These are phyloP conservation scores for Phellopilus nigrolimitatus DNA, from an alignment of 1,284 basidiomycete genomes.

Conservation along the genomic window DNA sequence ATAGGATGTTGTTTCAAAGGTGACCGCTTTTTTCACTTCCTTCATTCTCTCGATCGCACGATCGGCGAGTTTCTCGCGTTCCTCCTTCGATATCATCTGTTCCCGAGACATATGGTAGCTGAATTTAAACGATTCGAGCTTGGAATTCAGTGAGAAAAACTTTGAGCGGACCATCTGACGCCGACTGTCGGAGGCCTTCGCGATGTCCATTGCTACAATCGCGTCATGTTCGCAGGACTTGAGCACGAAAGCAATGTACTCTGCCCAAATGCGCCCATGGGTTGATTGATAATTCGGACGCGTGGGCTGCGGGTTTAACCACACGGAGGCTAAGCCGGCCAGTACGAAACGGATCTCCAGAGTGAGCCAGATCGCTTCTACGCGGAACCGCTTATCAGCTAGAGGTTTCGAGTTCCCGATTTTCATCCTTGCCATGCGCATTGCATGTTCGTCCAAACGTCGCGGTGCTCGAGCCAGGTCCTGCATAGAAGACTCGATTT, in stretches of 20 bases:
- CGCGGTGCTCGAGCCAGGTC: slow-evolving; percentile 35
- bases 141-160: slow-evolving; percentile 35
- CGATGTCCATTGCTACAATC: slow-evolving; percentile 34
- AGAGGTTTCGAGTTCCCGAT: slow-evolving; percentile 51
- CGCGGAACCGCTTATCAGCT: slow-evolving; percentile 48
- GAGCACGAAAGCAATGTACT: slow-evolving; percentile 38
- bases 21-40: slow-evolving; percentile 30
- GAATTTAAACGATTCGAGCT: slow-evolving; percentile 38
- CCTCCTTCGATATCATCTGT: slow-evolving; percentile 15
- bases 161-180: slow-evolving; percentile 35
- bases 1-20: slow-evolving; percentile 20
- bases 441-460: slow-evolving; percentile 40
- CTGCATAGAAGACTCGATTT: slow-evolving; percentile 35
- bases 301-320: slow-evolving; percentile 24
- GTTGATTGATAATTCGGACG: slow-evolving; percentile 13
- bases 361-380: slow-evolving; percentile 48
- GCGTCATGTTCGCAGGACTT: slow-evolving; percentile 39
- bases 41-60: slow-evolving; percentile 29
- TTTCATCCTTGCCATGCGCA: slow-evolving; percentile 41
- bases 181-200: slow-evolving; percentile 33
- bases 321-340: slow-evolving; percentile 33
- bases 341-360: slow-evolving; percentile 42
- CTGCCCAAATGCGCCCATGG: slow-evolving; percentile 32
- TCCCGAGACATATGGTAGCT: slow-evolving; percentile 29
- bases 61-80: slow-evolving; percentile 22